phyloP scores from a whole-genome alignment of 352 stramenopile species.

The Discostella stelligera region DNA sequence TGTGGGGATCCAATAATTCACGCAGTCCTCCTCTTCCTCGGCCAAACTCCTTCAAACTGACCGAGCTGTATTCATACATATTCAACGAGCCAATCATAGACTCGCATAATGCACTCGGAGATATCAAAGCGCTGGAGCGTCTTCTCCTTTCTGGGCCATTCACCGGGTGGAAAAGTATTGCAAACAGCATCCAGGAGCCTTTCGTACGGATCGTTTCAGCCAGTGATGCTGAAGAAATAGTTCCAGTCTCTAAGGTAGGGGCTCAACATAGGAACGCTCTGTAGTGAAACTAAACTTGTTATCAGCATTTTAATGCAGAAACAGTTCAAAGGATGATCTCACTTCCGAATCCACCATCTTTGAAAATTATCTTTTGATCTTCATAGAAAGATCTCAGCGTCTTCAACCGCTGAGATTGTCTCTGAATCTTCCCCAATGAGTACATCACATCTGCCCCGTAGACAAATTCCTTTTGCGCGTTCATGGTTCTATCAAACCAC shows the following conservation, averaged over 20 bases:
- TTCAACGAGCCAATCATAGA: conserved; percentile 29
- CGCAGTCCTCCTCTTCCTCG: conserved; percentile 4
- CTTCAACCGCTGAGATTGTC: conserved; percentile 29
- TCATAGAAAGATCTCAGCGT: conserved; percentile 52
- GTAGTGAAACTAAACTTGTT: not conserved
- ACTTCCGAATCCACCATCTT: not conserved
- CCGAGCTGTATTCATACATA: conserved; percentile 34
- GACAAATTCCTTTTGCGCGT: conserved; percentile 27
- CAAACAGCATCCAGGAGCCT: conserved; percentile 14
- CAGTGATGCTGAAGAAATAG: not conserved
- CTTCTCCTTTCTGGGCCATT: conserved; percentile 30
- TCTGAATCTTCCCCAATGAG: conserved; percentile 36
- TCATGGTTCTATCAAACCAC: conserved; percentile 42
- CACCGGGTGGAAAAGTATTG: conserved; percentile 29
- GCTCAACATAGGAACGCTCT: no score
- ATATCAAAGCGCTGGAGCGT: conserved; percentile 48
- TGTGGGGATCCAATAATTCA: conserved; percentile 24
- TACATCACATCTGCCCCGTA: conserved; percentile 41
- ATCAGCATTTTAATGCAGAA: not conserved
- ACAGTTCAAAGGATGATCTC: not conserved
- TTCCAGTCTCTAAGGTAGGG: no score
- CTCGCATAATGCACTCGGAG: conserved; percentile 53
- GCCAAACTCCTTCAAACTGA: conserved; percentile 37
- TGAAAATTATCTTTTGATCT: conserved; percentile 51
- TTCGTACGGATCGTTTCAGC: not conserved